A percentile compares a stretch with the other conserved stretches of the same genome.
phyloP scores from a whole-genome alignment of 23 red algal species.

The Porphyridium purpureum region DNA sequence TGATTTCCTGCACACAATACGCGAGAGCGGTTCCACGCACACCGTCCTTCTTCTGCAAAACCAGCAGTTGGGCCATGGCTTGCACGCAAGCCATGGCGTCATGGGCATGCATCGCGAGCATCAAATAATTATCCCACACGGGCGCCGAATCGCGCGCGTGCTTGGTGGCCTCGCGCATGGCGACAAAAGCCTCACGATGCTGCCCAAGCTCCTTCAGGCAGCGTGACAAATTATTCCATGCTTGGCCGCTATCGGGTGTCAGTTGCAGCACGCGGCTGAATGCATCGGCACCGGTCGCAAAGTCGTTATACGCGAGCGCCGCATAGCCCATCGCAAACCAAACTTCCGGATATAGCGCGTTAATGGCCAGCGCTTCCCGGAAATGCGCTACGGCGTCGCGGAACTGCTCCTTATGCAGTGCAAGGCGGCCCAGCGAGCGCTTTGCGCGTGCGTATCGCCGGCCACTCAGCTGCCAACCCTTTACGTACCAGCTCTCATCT shows the following conservation, averaged over 20 bases:
- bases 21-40: neutral
- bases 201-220: constrained; percentile 44
- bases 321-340: constrained; percentile 72
- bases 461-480: constrained; percentile 67
- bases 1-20: neutral
- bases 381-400: constrained; percentile 35
- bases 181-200: constrained; percentile 42
- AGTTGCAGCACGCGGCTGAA: constrained; percentile 82
- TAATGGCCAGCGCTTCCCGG: constrained; percentile 33
- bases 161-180: constrained; percentile 7
- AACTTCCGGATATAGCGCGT: constrained; percentile 68
- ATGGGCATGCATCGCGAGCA: neutral
- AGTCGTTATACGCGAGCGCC: constrained; percentile 34
- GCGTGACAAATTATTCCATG: constrained; percentile 86
- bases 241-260: constrained; percentile 63
- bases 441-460: constrained; percentile 67
- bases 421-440: constrained; percentile 45
- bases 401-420: constrained; percentile 23
- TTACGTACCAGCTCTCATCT: constrained; percentile 19
- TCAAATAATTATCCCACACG: constrained; percentile 3
- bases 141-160: neutral
- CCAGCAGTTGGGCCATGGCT: constrained; percentile 1
- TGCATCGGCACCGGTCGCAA: constrained; percentile 33
- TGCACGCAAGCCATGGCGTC: neutral
- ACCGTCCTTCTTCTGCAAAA: neutral